Conservation (phyloP, 352 stramenopile genomes). For the Phytophthora europaea region DNA sequence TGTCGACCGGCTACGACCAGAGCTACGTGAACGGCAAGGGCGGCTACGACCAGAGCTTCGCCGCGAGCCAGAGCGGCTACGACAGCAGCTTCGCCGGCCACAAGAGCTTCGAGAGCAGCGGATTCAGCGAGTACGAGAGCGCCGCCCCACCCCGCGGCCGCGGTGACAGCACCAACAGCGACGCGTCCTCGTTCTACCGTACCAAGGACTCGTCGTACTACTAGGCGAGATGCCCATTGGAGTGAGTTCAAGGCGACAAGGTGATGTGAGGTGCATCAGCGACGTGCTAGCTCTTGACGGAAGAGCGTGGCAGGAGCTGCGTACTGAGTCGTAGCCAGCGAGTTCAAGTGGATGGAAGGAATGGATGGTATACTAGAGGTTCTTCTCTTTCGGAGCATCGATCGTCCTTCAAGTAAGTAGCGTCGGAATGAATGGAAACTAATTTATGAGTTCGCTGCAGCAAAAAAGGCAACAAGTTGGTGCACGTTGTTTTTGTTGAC, state of each 20-base stretch:
- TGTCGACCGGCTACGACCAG: conserved; percentile 37
- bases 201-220: conserved; percentile 45
- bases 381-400: neutral
- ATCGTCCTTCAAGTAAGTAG: conserved; percentile 22
- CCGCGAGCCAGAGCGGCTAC: conserved; percentile 22
- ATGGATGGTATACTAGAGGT: neutral
- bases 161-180: conserved; percentile 29
- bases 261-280: conserved; percentile 16
- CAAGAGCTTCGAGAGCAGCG: conserved; percentile 47
- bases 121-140: conserved; percentile 51
- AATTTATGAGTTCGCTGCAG: conserved; percentile 54
- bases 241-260: neutral
- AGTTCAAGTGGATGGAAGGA: conserved; percentile 25
- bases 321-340: neutral
- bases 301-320: conserved; percentile 9
- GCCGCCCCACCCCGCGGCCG: conserved; percentile 12
- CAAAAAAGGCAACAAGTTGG: conserved; percentile 4
- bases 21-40: conserved; percentile 22
- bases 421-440: conserved; percentile 47
- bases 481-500: neutral
- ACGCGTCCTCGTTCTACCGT: conserved; percentile 45
- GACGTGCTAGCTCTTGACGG: neutral
- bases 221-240: conserved; percentile 18
- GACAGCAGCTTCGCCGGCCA: conserved; percentile 18
- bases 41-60: conserved; percentile 31